These are phyloP conservation scores for Glonium stellatum DNA, from an alignment of 495 filamentous ascomycete genomes.

Conservation along the genomic window DNA sequence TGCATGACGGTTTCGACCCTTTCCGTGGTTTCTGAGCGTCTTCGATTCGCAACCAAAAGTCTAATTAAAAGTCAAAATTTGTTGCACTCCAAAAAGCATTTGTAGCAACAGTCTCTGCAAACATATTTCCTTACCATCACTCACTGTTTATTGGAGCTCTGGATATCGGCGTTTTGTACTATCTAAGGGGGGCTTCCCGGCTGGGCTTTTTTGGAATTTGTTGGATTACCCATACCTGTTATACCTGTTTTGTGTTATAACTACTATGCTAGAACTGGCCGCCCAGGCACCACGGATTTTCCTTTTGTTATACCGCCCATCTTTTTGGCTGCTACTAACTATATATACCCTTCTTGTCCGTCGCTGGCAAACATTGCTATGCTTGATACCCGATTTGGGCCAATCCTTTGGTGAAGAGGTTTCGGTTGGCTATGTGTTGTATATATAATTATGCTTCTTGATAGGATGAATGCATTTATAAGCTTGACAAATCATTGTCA, in stretches of 20 bases:
- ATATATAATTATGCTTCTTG: not conserved
- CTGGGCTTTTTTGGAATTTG: not conserved
- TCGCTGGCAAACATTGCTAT: not conserved
- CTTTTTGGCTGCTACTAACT: not conserved
- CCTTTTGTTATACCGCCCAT: not conserved
- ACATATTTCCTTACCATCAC: not conserved
- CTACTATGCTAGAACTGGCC: not conserved
- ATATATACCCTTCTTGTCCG: not conserved
- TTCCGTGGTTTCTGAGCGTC: constrained; percentile 22
- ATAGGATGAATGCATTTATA: not conserved
- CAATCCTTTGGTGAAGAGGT: not conserved
- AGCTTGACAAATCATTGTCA: not conserved
- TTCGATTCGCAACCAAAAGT: not conserved
- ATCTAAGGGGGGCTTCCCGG: not conserved
- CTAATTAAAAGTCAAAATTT: not conserved
- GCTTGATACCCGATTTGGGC: not conserved
- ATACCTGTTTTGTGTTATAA: not conserved
- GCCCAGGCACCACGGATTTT: constrained; percentile 1
- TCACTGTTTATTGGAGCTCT: not conserved
- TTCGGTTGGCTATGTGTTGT: not conserved
- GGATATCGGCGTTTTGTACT: constrained; percentile 3
- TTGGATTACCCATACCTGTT: not conserved
- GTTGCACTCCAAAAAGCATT: not conserved
- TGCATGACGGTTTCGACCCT: constrained; percentile 20
- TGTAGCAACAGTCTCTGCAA: not conserved